Evolutionary conservation across 176 grass and related monocot species (phyloP).

Genomic region (Cocos nucifera): DNA sequence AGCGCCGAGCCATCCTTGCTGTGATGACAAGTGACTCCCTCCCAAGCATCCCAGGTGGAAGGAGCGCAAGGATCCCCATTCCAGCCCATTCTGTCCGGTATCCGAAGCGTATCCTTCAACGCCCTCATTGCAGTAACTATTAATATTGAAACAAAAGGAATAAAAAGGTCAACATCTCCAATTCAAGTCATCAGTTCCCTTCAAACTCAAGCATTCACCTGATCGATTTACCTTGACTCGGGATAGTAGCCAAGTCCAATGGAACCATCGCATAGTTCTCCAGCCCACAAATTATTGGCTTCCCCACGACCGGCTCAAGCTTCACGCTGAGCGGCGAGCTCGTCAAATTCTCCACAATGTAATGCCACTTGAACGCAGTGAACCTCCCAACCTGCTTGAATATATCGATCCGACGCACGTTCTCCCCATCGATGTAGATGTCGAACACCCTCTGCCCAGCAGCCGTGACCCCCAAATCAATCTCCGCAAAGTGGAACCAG

Average conservation of each 20-base stretch:
- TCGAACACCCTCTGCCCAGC: conserved; percentile 83
- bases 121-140: conserved; percentile 77
- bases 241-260: conserved; percentile 53
- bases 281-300: conserved; percentile 76
- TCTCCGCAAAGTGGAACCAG: conserved; percentile 94
- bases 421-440: conserved; percentile 47
- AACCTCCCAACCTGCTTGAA: conserved; percentile 89
- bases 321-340: conserved; percentile 47
- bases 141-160: not conserved
- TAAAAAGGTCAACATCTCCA: too few relatives aligned
- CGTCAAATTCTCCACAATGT: conserved; percentile 65
- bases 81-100: conserved; percentile 96
- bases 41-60: conserved; percentile 86
- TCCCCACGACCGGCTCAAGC: conserved; percentile 64
- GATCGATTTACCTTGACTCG: conserved; percentile 49
- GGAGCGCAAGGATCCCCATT: conserved; percentile 92
- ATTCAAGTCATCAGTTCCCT: too few relatives aligned
- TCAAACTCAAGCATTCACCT: too few relatives aligned
- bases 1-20: conserved; percentile 45
- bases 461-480: conserved; percentile 41
- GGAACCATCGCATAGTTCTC: conserved; percentile 98
- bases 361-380: conserved; percentile 83
- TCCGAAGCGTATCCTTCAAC: conserved; percentile 77
- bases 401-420: conserved; percentile 74
- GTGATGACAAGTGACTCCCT: conserved; percentile 82